Percentiles rank a stretch among this genome's conserved stretches.
phyloP scores from a whole-genome alignment of 768 basidiomycete species.

The Strobilomyces confusus region DNA sequence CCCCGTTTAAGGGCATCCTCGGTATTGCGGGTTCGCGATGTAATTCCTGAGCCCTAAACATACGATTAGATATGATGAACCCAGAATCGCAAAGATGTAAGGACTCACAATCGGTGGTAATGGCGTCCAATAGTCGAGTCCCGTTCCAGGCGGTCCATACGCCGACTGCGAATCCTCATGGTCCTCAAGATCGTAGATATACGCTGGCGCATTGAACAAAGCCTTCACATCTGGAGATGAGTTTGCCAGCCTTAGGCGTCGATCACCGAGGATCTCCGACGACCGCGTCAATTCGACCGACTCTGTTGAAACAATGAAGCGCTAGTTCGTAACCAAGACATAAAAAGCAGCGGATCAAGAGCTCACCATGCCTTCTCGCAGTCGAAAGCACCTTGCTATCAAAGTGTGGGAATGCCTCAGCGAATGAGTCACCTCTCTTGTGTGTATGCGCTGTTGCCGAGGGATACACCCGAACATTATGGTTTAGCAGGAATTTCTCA shows the following conservation, averaged over 20 bases:
- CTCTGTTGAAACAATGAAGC: conserved; percentile 40
- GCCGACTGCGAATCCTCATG: conserved; percentile 60
- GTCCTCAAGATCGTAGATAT: conserved; percentile 77
- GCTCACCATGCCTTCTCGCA: conserved; percentile 60
- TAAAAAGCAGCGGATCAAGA: background rate
- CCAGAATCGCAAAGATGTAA: background rate
- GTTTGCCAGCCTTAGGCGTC: conserved; percentile 75
- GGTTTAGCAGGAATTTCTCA: conserved; percentile 83
- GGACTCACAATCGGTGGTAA: conserved; percentile 67
- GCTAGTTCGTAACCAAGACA: background rate
- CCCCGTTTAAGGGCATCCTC: conserved; percentile 80
- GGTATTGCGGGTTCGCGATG: conserved; percentile 60
- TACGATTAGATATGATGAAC: conserved; percentile 17
- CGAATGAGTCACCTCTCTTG: conserved; percentile 88
- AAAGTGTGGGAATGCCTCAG: conserved; percentile 94
- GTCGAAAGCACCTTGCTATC: conserved; percentile 91
- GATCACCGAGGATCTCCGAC: conserved; percentile 62
- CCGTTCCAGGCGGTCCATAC: conserved; percentile 48
- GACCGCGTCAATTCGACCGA: conserved; percentile 70
- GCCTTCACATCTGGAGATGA: conserved; percentile 96
- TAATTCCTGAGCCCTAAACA: conserved; percentile 61
- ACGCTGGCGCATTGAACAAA: conserved; percentile 82
- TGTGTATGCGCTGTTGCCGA: conserved; percentile 75
- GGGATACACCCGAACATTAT: conserved; percentile 81
- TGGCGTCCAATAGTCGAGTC: conserved; percentile 73